Evolutionary conservation across 2,329 filamentous ascomycete genomes (phyloP), one percentile per base, ranked within the genome.

Genomic region (Colletotrichum sidae): DNA sequence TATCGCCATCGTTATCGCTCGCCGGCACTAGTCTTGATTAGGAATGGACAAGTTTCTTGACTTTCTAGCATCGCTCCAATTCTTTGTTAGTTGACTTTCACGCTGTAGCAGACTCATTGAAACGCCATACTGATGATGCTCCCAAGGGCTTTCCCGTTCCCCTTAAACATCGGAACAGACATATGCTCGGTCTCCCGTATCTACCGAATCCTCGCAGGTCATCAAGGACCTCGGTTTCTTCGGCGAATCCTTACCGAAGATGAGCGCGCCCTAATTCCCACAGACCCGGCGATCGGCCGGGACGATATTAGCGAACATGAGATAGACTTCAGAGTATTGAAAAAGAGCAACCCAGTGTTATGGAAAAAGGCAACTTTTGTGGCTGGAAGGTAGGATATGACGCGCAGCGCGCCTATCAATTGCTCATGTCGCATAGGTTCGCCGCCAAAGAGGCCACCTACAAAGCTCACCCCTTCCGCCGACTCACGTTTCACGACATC

Each of bases 391-490:
- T 84, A 60, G 53, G 78, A 70, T 3, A 13, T 2, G 2, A 56
- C 34, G 34, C 8, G 4, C 12, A 15, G 6, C 6, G 10, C 33
- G 7, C 25, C 8, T 4, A 8, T 4, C 25, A 51, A 2, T 9
- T 12, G 7, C 37, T 12, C 8, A 3, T 11, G 5, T 34, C 35
- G 33, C 8, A 6, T 53, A 86, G 88, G 56, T 91, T 90, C 73
- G 90, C 91, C 1, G 91, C 90, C 8, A 93, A 93, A 73, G 92
- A 93, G 76, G 92, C 91, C 1, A 85, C 84, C 56, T 88, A 92
- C 69, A 94, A 94, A 78, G 91, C 92, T 2, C 87, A 91, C 68
- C 82, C 85, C 1, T 80, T 83, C n/a, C 80, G 86, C 8, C 77
- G 77, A 25, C 76, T 93, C 33, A 84, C 83, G 2, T 90, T 89